These are phyloP conservation scores for Musa acuminata DNA, from an alignment of 176 grass and related monocot genomes.

Conservation along the genomic window DNA sequence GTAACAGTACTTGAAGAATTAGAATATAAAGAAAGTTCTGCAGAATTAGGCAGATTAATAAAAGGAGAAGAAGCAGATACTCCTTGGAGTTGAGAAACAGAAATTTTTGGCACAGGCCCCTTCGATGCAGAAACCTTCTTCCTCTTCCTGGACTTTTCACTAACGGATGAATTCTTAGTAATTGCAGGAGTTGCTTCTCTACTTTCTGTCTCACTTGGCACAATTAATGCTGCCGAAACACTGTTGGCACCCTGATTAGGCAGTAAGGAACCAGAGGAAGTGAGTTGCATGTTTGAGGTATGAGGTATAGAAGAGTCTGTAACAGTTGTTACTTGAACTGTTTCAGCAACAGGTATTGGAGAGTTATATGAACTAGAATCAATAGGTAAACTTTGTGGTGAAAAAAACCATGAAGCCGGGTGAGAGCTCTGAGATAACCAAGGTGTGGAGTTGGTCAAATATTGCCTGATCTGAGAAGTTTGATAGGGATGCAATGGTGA, in stretches of 20 bases:
- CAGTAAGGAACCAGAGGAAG: conserved; percentile 19
- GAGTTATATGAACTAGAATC: conserved; percentile 41
- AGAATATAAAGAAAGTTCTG: conserved; percentile 42
- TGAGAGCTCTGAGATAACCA: conserved; percentile 55
- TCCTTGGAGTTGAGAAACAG: conserved; percentile 31
- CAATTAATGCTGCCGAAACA: conserved; percentile 32
- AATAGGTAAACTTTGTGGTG: conserved; percentile 64
- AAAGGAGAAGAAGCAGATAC: conserved; percentile 29
- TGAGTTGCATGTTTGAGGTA: conserved; percentile 21
- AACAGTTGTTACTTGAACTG: conserved; percentile 41
- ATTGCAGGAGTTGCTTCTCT: conserved; percentile 34
- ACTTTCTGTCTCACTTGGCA: conserved; percentile 44
- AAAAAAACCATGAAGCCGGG: conserved; percentile 41
- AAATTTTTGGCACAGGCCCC: conserved; percentile 30
- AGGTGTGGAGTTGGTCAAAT: conserved; percentile 28
- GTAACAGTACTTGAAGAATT: conserved; percentile 44
- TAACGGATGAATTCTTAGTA: conserved; percentile 34
- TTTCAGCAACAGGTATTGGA: conserved; percentile 38
- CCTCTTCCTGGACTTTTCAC: conserved; percentile 80
- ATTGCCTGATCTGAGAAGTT: conserved; percentile 46
- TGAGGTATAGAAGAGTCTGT: conserved; percentile 36
- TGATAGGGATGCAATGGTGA: conserved; percentile 60
- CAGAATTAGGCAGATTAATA: conserved; percentile 20
- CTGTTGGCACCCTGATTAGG: conserved; percentile 15
- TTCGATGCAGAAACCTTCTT: conserved; percentile 17